Conservation (phyloP, 139 green algal species). For the Picochlorum sp. region DNA sequence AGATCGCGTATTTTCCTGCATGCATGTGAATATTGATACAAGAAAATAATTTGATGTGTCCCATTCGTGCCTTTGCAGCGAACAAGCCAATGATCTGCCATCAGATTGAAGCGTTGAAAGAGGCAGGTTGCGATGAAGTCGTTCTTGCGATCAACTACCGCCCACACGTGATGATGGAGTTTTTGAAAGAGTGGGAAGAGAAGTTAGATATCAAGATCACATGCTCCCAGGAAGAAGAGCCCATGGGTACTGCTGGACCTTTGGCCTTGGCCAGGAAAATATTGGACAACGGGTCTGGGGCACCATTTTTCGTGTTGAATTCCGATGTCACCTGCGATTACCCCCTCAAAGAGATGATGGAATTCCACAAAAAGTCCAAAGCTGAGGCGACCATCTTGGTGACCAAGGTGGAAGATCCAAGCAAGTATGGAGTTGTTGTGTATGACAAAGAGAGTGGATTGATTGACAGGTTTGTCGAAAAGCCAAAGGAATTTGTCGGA, state of each 20-base stretch:
- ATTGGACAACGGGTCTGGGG: conserved; percentile 72
- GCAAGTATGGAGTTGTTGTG: conserved; percentile 96
- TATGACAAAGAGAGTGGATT: conserved; percentile 61
- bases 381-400: conserved; percentile 93
- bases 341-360: conserved; percentile 79
- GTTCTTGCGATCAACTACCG: conserved; percentile 97
- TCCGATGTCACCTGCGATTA: conserved; percentile 97
- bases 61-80: conserved; percentile 12
- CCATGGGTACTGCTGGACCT: conserved; percentile 94
- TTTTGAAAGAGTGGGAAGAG: conserved; percentile 88
- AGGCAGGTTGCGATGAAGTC: conserved; percentile 83
- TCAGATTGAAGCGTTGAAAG: conserved; percentile 91
- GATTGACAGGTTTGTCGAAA: conserved; percentile 92
- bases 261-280: conserved; percentile 81
- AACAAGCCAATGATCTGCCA: conserved; percentile 99
- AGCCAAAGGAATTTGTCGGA: conserved; percentile 94
- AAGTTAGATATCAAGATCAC: conserved; percentile 94
- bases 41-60: not conserved
- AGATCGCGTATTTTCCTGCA: not conserved
- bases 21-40: not conserved
- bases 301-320: conserved; percentile 98
- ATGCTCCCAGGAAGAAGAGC: conserved; percentile 89
- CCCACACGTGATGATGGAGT: conserved; percentile 89
- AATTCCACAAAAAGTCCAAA: conserved; percentile 57
- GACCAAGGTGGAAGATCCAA: conserved; percentile 84